Evolutionary conservation across 345 rosid genomes (phyloP), one percentile per base, ranked within the genome.

Genomic region (Aquilaria yunnanensis): DNA sequence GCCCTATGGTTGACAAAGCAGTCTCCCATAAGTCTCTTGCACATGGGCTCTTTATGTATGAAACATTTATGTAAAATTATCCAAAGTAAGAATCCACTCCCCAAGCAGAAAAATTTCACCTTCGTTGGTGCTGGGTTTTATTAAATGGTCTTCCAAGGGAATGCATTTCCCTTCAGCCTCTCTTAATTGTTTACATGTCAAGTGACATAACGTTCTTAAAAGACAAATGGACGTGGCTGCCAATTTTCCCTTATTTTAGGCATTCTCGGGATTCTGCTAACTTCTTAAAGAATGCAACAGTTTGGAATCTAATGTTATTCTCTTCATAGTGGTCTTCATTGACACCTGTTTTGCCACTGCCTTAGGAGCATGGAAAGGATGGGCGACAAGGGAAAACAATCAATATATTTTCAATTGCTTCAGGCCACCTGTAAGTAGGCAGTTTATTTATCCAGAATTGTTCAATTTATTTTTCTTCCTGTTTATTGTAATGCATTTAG

Each of bases 341-440:
- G 47, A 55, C 51, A 12, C 59, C n/a, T 69, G 43, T 37, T 37
- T 67, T 67, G 57, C 61, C 65, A 61, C 66, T 62, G 47, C 56
- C 56, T 50, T 70, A 86, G 97, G 88, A 75, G 69, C 79, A 72
- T 68, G 77, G 77, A 61, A 90, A 78, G 75, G 84, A 85, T 62
- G 89, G 82, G 34, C 86, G 92, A 61, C 85, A 66, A 60, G 99
- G 97, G 76, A 85, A 80, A 77, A 80, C 85, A 7, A 81, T 91
- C 63, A 91, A 94, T 71, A 88, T 94, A 37, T 94, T 91, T 65
- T 94, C 99, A 58, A 74, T 94, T 59, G 99, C 99, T 72, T 94
- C 99, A 50, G 99, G 99, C 59, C 99, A 94, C 79, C 78, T 94
- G 99, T 94, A 85, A 94, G 96, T 70, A 12, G 62, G 60, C 32